Evolutionary conservation across 1,139 yeast genomes (phyloP), one percentile per base, ranked within the genome.

Genomic region (Kluyveromyces sp.): DNA sequence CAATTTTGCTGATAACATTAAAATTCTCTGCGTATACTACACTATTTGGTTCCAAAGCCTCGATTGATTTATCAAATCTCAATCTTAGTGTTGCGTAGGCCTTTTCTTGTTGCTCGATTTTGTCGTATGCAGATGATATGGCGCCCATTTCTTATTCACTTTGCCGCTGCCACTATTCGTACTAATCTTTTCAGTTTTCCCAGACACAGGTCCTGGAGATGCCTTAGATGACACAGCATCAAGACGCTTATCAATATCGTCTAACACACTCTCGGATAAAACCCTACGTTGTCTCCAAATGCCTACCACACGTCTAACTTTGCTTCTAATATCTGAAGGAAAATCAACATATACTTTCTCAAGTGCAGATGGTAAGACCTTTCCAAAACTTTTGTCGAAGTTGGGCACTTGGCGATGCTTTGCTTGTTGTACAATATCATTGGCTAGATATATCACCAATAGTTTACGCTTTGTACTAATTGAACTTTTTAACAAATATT

Each of bases 341-440:
- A 61, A 54, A 10, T 53, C 58, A 3, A 54, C 53, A 45, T 54
- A 58, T 4, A 56, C 57, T 4, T 48, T 47, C 6, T 48, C 50
- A 27, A 61, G 64, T 0, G 74, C 63, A 8, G 61, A 59, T 42
- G 75, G 74, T 45, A 68, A 54, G 65, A 72, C 78, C 2, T 58
- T 59, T 4, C 78, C 77, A 65, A 85, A 87, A 3, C 79, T 82
- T 3, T 65, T 65, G 28, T 82, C 72, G 54, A 83, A 84, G 45
- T 81, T 86, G 1, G 69, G 69, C 55, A 78, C 79, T 52, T 78
- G 73, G 58, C 82, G 81, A 46, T 82, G 82, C 50, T 82, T 75
- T 4, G 90, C 81, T 60, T 85, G 87, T 63, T 88, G 96, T 1
- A 86, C 86, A 31, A 88, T 83, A 62, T 88, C 96, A 61, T 88